Evolutionary conservation across 208 protist species (phyloP).

Genomic region (Leishmania turanica): DNA sequence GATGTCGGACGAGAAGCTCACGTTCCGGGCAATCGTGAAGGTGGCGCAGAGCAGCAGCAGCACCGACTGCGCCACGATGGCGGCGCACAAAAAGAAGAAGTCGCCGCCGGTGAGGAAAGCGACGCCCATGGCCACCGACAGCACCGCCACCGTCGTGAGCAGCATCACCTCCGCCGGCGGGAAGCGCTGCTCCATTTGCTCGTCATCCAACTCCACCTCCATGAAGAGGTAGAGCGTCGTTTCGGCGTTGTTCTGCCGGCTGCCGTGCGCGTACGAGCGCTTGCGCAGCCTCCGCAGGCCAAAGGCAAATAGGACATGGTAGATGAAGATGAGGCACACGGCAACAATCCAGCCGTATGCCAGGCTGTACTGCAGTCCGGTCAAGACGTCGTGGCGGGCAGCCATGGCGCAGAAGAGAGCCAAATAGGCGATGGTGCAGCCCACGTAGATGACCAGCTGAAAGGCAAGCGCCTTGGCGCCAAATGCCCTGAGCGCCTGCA

Average conservation of each 20-base stretch:
- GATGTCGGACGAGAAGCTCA: constrained; percentile 40
- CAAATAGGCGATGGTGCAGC: constrained; percentile 42
- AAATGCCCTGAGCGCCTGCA: constrained; percentile 49
- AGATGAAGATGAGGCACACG: constrained; percentile 60
- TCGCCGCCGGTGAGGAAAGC: constrained; percentile 40
- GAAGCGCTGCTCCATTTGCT: constrained; percentile 23
- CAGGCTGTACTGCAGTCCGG: constrained; percentile 60
- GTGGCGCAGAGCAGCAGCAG: constrained; percentile 37
- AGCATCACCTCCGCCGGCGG: constrained; percentile 45
- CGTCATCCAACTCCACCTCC: constrained; percentile 50
- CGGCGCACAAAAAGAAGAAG: constrained; percentile 48
- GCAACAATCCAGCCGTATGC: constrained; percentile 74
- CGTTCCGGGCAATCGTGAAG: constrained; percentile 37
- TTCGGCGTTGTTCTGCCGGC: constrained; percentile 58
- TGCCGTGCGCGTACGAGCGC: constrained; percentile 50
- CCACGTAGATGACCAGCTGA: constrained; percentile 43
- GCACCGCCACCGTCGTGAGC: constrained; percentile 28
- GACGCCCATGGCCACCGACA: constrained; percentile 51
- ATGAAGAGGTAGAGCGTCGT: constrained; percentile 55
- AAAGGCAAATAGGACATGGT: constrained; percentile 64
- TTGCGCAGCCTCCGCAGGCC: constrained; percentile 40
- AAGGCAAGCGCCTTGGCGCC: constrained; percentile 39
- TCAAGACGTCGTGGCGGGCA: constrained; percentile 42
- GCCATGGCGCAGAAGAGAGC: constrained; percentile 69
- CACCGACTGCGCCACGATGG: constrained; percentile 38